phyloP scores from a whole-genome alignment of 2,329 filamentous ascomycete genomes.

The Hymenoscyphus fructigenus region DNA sequence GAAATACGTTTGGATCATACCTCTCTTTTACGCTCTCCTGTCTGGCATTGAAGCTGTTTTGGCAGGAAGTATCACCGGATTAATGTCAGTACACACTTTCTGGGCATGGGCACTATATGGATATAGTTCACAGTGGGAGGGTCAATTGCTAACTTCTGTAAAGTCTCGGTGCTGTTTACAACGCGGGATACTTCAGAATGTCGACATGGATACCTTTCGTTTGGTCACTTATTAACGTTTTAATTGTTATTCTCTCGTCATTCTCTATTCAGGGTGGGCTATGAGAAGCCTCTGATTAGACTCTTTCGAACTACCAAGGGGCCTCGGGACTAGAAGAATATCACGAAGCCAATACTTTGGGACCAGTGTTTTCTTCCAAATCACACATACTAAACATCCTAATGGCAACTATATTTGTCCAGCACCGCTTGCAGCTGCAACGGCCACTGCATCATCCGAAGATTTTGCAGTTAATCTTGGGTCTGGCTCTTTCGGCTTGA shows the following conservation, averaged over 20 bases:
- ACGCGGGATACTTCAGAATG: slow-evolving; percentile 69
- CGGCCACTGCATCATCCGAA: slow-evolving; percentile 61
- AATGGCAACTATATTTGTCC: neutral
- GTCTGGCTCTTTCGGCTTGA: slow-evolving; percentile 38
- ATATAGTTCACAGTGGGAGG: neutral
- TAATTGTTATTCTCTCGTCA: slow-evolving; percentile 67
- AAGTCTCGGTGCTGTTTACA: slow-evolving; percentile 64
- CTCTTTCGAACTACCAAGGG: neutral
- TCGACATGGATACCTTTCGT: slow-evolving; percentile 73
- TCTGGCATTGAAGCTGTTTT: slow-evolving; percentile 63
- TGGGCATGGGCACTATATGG: neutral
- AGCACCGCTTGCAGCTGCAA: slow-evolving; percentile 39
- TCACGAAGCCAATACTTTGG: neutral
- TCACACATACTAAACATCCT: neutral
- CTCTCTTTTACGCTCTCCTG: slow-evolving; percentile 57
- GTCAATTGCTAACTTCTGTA: slow-evolving; percentile 12
- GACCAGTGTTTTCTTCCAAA: neutral
- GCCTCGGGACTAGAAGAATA: neutral
- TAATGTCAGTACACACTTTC: slow-evolving; percentile 52
- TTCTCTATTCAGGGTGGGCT: slow-evolving; percentile 71
- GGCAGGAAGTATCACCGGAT: slow-evolving; percentile 65
- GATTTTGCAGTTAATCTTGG: slow-evolving; percentile 57
- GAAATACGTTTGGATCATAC: slow-evolving; percentile 54
- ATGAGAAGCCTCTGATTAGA: slow-evolving; percentile 37
- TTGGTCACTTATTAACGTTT: slow-evolving; percentile 66